Conservation (phyloP, 2,329 filamentous ascomycete genomes). For the Hymenoscyphus fraxineus region DNA sequence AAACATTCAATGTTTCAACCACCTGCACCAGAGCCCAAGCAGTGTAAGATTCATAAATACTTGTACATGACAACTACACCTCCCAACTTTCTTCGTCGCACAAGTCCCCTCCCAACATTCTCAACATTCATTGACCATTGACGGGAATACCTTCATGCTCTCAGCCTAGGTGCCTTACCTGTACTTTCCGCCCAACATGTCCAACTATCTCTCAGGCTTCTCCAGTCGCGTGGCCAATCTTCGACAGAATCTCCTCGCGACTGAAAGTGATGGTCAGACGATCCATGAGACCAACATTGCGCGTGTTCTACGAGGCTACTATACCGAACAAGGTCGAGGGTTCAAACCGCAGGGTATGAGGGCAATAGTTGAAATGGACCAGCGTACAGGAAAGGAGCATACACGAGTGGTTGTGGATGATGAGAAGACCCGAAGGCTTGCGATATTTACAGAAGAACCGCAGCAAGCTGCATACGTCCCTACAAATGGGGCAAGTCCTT, state of each 20-base stretch:
- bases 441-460: background rate
- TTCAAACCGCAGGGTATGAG: conserved; percentile 26
- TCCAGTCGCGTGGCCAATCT: conserved; percentile 56
- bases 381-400: conserved; percentile 36
- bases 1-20: background rate
- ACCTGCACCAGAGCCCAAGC: background rate
- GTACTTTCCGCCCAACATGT: conserved; percentile 51
- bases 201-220: conserved; percentile 63
- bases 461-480: background rate
- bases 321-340: conserved; percentile 41
- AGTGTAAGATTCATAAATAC: background rate
- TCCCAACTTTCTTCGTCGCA: background rate
- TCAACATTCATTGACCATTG: no score
- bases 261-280: conserved; percentile 66
- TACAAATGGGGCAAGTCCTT: background rate
- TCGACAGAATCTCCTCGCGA: conserved; percentile 65
- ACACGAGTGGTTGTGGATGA: background rate
- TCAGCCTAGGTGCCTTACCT: background rate
- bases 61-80: background rate
- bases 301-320: conserved; percentile 88
- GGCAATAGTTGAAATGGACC: conserved; percentile 61
- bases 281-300: conserved; percentile 94
- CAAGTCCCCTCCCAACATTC: background rate
- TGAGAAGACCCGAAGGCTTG: background rate
- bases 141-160: background rate